phyloP scores from a whole-genome alignment of 768 basidiomycete genomes.

The Naematelia encephala region DNA sequence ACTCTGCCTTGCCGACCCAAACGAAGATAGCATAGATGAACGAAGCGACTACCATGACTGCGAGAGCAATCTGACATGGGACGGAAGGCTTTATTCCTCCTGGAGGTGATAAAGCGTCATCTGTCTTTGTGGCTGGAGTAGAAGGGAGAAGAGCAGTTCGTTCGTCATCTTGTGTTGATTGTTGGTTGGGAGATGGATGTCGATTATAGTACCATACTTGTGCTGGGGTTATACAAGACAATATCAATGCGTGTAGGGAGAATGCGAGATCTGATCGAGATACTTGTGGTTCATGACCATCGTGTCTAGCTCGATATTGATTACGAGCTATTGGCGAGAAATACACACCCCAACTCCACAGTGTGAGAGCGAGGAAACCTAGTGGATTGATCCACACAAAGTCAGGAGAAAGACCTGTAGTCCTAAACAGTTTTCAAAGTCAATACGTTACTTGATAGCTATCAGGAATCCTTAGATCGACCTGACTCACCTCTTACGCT shows the following conservation, averaged over 20 bases:
- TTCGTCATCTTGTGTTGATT: constrained; percentile 8
- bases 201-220: constrained; percentile 50
- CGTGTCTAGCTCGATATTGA: constrained; percentile 51
- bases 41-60: constrained; percentile 29
- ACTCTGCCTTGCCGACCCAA: constrained; percentile 22
- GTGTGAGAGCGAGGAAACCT: constrained; percentile 48
- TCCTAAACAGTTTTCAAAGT: constrained; percentile 30
- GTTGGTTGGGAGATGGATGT: constrained; percentile 8
- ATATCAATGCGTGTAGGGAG: constrained; percentile 48
- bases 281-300: constrained; percentile 51
- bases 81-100: constrained; percentile 14
- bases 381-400: constrained; percentile 53
- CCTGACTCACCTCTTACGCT: constrained; percentile 43
- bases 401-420: constrained; percentile 51
- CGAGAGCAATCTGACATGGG: constrained; percentile 27
- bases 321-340: constrained; percentile 42
- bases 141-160: constrained; percentile 2
- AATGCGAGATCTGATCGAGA: constrained; percentile 53
- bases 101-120: not conserved
- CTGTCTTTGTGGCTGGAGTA: not conserved
- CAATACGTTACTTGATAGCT: not conserved
- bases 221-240: constrained; percentile 42
- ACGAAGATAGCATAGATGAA: constrained; percentile 31
- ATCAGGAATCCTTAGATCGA: not conserved
- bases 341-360: constrained; percentile 49